These are phyloP conservation scores for Escallonia rubra DNA, from an alignment of 129 eudicot genomes.

Conservation along the genomic window DNA sequence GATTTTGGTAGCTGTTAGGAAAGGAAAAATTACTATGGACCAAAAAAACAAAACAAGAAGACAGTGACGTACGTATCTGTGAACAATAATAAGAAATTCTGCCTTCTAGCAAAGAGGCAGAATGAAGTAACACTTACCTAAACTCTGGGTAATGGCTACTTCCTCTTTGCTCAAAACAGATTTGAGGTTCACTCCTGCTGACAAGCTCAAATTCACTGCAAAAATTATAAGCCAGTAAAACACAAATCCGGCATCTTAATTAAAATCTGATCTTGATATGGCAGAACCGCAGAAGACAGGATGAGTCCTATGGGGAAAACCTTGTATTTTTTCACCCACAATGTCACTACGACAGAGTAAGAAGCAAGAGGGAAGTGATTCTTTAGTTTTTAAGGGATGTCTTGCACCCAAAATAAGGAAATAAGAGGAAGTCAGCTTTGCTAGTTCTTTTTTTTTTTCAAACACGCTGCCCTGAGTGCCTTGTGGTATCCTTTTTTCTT, in stretches of 20 bases:
- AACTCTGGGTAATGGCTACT: constrained; percentile 8
- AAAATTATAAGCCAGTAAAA: neutral
- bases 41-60: no score
- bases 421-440: no score
- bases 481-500: no score
- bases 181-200: constrained; percentile 19
- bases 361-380: no score
- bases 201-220: constrained; percentile 30
- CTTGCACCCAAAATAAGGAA: no score
- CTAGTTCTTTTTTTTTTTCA: no score
- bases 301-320: neutral
- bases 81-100: neutral
- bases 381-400: no score
- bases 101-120: neutral
- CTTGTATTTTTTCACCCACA: no score
- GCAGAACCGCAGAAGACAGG: no score
- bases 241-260: neutral
- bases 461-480: no score
- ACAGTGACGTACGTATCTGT: no score
- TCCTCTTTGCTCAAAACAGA: constrained; percentile 19
- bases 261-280: neutral
- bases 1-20: constrained; percentile 14
- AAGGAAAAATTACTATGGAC: no score
- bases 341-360: neutral
- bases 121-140: constrained; percentile 7